These are phyloP conservation scores for Catharanthus roseus DNA, from an alignment of 257 asterid species.

Conservation along the genomic window DNA sequence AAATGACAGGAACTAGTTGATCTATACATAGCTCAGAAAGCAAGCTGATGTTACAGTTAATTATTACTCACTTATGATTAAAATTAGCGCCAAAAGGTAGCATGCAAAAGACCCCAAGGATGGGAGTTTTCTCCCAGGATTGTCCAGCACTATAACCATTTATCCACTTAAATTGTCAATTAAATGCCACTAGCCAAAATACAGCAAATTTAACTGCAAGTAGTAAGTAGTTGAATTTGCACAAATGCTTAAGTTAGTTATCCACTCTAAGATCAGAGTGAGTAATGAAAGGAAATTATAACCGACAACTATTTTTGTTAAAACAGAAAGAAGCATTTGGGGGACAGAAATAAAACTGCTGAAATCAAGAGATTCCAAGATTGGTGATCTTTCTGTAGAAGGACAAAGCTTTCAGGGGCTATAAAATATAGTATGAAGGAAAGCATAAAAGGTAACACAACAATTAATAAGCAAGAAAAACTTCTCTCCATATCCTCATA, in stretches of 20 bases:
- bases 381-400: neutral
- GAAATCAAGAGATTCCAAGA: conserved; percentile 1
- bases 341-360: neutral
- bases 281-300: neutral
- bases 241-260: neutral
- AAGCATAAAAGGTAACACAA: neutral
- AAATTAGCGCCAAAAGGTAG: neutral
- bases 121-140: neutral
- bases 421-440: neutral
- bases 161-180: neutral
- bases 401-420: neutral
- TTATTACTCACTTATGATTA: neutral
- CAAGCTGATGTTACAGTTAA: neutral
- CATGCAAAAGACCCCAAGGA: neutral
- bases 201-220: neutral
- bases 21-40: neutral
- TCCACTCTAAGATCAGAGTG: neutral
- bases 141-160: neutral
- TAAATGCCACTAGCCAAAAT: neutral
- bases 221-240: neutral
- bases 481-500: neutral
- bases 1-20: neutral
- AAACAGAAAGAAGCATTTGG: neutral
- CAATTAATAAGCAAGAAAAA: neutral
- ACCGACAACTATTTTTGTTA: neutral